Base-by-base conservation (phyloP, 2,329 filamentous ascomycete genomes). In the Fusarium mangiferae region DNA sequence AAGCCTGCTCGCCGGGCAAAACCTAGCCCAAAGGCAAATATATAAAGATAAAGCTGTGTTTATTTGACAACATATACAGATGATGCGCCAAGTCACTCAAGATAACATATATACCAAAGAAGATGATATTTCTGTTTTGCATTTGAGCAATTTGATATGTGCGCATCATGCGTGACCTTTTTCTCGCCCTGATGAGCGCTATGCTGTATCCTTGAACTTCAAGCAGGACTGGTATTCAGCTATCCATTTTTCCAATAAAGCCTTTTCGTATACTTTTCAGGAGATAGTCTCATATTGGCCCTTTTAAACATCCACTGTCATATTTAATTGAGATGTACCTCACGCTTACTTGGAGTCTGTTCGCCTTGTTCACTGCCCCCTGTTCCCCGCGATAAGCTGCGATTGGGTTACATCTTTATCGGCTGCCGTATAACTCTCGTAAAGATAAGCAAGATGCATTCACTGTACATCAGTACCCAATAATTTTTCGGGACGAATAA, bases 21-120 rank as follows among this genome's bases (percentile, higher is more conserved):
- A 35, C 42, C 64, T 15, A 75, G 70, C 58, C 55, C 74, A 14
- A 82, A 81, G 66, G 72, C 80, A 15, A 82, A 81, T 66, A 78
- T 82, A 66, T 81, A 77, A 42, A 56, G 36, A 54, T 22, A 28
- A 26, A 69, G 36, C 20, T 14, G 28, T 22, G 3, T 55, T 55
- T 17, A 2, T 55, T 55, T n/a, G 7, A 22, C 24, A n/a, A 18
- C 18, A 22, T 17, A 49, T 52, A 7, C 12, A 52, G 3, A 7
- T 24, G n/a, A 28, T 13, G 11, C 11, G 12, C 20, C 11, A 28
- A 18, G 35, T 1, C 6, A 55, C 20, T 18, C 41, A 26, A 7
- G 17, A 41, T 12, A 35, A 28, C 14, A 9, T 28, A 18, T 18
- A 26, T 52, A 15, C 13, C 11, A 5, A 41, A 13, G 7, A n/a